These are phyloP conservation scores for Fusarium veterinarium DNA, from an alignment of 2,329 filamentous ascomycete species.

Conservation along the genomic window DNA sequence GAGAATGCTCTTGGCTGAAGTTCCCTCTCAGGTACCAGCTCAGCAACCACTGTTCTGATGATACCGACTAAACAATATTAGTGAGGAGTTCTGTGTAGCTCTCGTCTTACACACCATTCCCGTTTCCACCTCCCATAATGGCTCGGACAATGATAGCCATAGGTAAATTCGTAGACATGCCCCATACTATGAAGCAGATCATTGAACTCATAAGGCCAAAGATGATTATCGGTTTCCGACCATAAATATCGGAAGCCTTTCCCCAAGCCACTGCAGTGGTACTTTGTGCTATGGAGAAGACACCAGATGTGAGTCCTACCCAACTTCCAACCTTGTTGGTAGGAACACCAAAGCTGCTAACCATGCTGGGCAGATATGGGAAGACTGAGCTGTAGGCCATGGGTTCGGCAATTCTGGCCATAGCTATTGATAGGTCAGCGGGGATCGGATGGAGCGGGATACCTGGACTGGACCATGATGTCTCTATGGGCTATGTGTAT, in stretches of 20 bases:
- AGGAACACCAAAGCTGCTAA: conserved; percentile 79
- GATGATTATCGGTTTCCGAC: conserved; percentile 85
- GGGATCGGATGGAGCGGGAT: conserved; percentile 18
- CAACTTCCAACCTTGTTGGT: conserved; percentile 81
- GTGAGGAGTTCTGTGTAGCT: neutral
- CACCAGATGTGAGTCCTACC: conserved; percentile 79
- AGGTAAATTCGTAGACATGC: conserved; percentile 79
- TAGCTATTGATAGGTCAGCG: conserved; percentile 63
- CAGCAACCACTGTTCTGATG: conserved; percentile 89
- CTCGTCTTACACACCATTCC: conserved; percentile 70
- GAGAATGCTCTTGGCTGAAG: conserved; percentile 91
- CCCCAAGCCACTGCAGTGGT: conserved; percentile 81
- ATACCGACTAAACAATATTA: conserved; percentile 74
- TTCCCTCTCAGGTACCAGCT: conserved; percentile 88
- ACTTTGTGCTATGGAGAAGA: conserved; percentile 79
- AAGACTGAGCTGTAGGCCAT: conserved; percentile 78
- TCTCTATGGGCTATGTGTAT: neutral
- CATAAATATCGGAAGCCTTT: conserved; percentile 79
- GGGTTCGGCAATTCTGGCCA: conserved; percentile 83
- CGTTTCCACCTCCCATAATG: conserved; percentile 85
- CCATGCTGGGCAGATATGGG: conserved; percentile 82
- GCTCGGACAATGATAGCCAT: conserved; percentile 85
- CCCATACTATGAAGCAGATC: conserved; percentile 83
- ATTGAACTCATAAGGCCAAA: conserved; percentile 81
- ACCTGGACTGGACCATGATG: conserved; percentile 32